Percentiles rank a stretch among this genome's conserved stretches.
These are phyloP conservation scores for Neurospora tetrasperma DNA, from an alignment of 495 filamentous ascomycete genomes.

Conservation along the genomic window DNA sequence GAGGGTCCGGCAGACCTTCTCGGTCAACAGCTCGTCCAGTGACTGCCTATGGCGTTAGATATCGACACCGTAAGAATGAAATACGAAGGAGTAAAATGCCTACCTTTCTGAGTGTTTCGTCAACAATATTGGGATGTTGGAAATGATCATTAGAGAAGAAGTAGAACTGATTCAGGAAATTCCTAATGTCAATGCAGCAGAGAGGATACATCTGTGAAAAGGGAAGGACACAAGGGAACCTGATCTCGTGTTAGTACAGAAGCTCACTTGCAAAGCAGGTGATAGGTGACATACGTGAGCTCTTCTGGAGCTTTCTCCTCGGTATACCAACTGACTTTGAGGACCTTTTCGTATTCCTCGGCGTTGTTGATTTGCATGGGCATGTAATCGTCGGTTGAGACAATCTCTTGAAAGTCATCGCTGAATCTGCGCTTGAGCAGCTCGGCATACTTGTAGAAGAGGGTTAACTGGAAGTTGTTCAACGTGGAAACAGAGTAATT, in stretches of 20 bases:
- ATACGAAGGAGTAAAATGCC: background rate
- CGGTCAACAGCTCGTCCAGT: constrained; percentile 82
- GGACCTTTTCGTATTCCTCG: constrained; percentile 93
- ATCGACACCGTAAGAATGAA: background rate
- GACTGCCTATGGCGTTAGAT: constrained; percentile 25
- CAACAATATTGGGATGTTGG: constrained; percentile 72
- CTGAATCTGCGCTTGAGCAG: constrained; percentile 85
- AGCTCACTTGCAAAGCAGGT: background rate
- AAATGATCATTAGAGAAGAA: constrained; percentile 94
- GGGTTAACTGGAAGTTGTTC: constrained; percentile 67
- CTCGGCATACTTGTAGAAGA: constrained; percentile 90
- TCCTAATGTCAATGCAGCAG: constrained; percentile 94
- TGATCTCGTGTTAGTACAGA: constrained; percentile 21
- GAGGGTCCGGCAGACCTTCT: constrained; percentile 80
- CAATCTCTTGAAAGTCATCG: constrained; percentile 92
- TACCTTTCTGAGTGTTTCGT: constrained; percentile 74
- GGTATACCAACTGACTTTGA: constrained; percentile 86
- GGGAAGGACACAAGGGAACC: constrained; percentile 83
- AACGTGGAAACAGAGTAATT: constrained; percentile 72
- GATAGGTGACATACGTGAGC: constrained; percentile 48
- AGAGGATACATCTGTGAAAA: constrained; percentile 99
- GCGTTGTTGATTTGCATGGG: constrained; percentile 85
- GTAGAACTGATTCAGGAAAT: constrained; percentile 94
- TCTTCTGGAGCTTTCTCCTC: constrained; percentile 69
- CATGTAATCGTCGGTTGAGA: constrained; percentile 97